These are phyloP conservation scores for Oryza punctata DNA, from an alignment of 176 grass and related monocot genomes.

Conservation along the genomic window DNA sequence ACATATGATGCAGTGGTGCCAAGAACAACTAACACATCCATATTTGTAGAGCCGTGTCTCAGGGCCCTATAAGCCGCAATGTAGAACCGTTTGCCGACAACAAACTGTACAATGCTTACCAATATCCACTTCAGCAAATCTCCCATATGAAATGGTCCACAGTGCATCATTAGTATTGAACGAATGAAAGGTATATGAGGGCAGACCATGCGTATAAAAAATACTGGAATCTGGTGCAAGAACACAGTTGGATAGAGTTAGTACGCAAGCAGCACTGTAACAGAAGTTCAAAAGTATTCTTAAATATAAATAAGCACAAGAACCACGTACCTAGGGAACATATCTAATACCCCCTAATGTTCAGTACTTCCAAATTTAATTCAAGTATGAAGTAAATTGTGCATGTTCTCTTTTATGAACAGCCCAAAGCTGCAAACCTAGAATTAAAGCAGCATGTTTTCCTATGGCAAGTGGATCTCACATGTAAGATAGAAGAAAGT, in stretches of 20 bases:
- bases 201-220: conserved; percentile 88
- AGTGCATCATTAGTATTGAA: conserved; percentile 65
- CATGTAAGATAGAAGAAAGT: conserved; percentile 18
- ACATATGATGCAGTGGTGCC: conserved; percentile 90
- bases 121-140: conserved; percentile 89
- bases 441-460: conserved; percentile 5
- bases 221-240: conserved; percentile 85
- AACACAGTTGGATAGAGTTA: conserved; percentile 37
- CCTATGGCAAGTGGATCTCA: conserved; percentile 7
- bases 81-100: conserved; percentile 85
- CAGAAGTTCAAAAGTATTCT: not conserved
- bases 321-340: conserved; percentile 17
- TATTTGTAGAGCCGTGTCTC: conserved; percentile 89
- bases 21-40: conserved; percentile 96
- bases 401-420: not conserved
- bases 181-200: conserved; percentile 71
- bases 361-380: conserved; percentile 3
- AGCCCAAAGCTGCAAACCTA: not conserved
- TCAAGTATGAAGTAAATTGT: not conserved
- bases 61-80: conserved; percentile 75
- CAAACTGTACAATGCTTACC: conserved; percentile 89
- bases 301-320: not conserved
- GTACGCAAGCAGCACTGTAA: conserved; percentile 11
- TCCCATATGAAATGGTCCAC: conserved; percentile 76
- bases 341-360: not conserved